Base-by-base conservation (phyloP, 2,329 filamentous ascomycete genomes). In the Albophoma yamanashiensis region DNA sequence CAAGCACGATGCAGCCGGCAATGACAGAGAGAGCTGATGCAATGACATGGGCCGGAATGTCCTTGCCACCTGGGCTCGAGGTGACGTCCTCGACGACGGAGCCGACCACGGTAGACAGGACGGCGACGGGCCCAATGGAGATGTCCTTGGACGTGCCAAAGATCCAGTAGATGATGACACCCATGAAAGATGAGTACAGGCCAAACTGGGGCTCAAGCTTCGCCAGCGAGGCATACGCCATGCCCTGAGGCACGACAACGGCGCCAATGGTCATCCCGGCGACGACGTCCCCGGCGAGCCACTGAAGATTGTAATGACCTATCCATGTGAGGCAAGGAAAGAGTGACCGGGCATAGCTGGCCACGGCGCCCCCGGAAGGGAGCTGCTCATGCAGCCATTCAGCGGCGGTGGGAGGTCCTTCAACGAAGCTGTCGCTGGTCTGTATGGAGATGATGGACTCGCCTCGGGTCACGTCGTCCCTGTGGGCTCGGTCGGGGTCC, bases 111-210 rank as follows among this genome's bases (percentile, higher is more conserved):
- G 90, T 95, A 1, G 92, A 97, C 82, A 97, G 89, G 65, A 97
- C 94, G 43, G 94, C 94, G 56, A 97, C 94, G 39, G 93, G 93
- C 20, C 93, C 93, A 60, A 97, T 97, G 12, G 93, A 97, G 69
- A 99, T 97, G 73, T 99, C 93, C 72, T 97, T 99, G 17, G 93
- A 97, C 0, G 94, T 99, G 40, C 92, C 94, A 69, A 97, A 97
- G 70, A 97, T 89, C 93, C 93, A 97, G 75, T 99, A 99, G 62
- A 96, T 81, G 63, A 96, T 73, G 20, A 96, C 92, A 57, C 93
- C 94, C 82, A 97, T 94, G 71, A 99, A 97, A 0, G 93, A 97
- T 0, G 93, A 94, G 62, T 77, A 77, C 0, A 97, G 82, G 58
- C 93, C 93, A 69, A 87, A 97, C 70, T 97, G 82, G 7, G 88